Conservation (phyloP, 208 protist genomes). For the Trypanosoma melophagium region DNA sequence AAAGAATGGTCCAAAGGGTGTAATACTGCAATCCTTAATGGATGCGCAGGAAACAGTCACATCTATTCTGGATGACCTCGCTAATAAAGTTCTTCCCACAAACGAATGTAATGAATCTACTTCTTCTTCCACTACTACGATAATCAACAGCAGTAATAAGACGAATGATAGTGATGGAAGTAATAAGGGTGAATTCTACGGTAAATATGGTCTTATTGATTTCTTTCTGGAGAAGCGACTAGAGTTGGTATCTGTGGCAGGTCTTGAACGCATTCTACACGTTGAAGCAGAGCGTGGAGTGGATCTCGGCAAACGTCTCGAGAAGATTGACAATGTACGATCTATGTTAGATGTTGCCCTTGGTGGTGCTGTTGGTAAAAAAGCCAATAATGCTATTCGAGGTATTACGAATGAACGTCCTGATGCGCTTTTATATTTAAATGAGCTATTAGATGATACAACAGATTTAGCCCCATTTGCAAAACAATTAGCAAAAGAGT, state of each 20-base stretch:
- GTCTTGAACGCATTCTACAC: slow-evolving; percentile 76
- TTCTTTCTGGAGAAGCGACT: slow-evolving; percentile 79
- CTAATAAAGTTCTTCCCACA: slow-evolving; percentile 41
- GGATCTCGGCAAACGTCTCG: slow-evolving; percentile 77
- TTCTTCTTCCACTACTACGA: neutral
- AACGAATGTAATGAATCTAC: slow-evolving; percentile 13
- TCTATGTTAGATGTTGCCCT: slow-evolving; percentile 86
- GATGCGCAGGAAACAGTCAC: slow-evolving; percentile 78
- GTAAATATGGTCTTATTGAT: slow-evolving; percentile 86
- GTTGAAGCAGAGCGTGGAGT: slow-evolving; percentile 82
- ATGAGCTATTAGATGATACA: slow-evolving; percentile 85
- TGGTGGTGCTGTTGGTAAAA: slow-evolving; percentile 73
- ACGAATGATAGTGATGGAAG: slow-evolving; percentile 34
- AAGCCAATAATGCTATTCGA: slow-evolving; percentile 65
- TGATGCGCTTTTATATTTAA: slow-evolving; percentile 78
- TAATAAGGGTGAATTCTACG: slow-evolving; percentile 22
- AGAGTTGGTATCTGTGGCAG: slow-evolving; percentile 78
- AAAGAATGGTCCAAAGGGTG: slow-evolving; percentile 89
- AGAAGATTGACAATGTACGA: slow-evolving; percentile 77
- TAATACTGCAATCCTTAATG: slow-evolving; percentile 81
- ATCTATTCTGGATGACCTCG: slow-evolving; percentile 66
- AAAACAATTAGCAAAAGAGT: slow-evolving; percentile 60
- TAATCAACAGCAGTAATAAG: neutral
- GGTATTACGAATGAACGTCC: slow-evolving; percentile 66
- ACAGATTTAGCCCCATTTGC: slow-evolving; percentile 79